These are phyloP conservation scores for Schizopora paradoxa DNA, from an alignment of 1,284 basidiomycete species.

Conservation along the genomic window DNA sequence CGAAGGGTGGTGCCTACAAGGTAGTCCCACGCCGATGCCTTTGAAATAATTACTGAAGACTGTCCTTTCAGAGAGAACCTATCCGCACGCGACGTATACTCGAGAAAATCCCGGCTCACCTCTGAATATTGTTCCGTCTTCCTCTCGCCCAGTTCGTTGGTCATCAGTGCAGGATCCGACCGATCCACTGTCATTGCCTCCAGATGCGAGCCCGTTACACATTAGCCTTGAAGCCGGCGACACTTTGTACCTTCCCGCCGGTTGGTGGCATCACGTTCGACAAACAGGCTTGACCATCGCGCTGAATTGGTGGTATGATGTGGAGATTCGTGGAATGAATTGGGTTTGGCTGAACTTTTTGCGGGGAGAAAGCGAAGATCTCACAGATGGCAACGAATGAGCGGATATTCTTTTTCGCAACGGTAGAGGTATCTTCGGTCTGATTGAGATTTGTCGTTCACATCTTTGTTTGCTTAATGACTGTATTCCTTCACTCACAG, in stretches of 20 bases:
- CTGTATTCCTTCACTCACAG: too few species aligned
- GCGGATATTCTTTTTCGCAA: not conserved
- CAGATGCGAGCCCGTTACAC: conserved; percentile 55
- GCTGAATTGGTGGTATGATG: conserved; percentile 87
- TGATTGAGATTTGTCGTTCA: too few species aligned
- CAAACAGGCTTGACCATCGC: conserved; percentile 67
- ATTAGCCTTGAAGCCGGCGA: conserved; percentile 69
- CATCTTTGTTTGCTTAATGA: too few species aligned
- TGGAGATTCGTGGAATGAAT: conserved; percentile 60
- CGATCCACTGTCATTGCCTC: conserved; percentile 37
- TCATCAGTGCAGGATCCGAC: conserved; percentile 62
- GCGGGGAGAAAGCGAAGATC: conserved; percentile 36
- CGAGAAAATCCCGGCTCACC: conserved; percentile 33
- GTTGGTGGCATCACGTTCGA: conserved; percentile 88
- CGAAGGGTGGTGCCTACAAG: conserved; percentile 78
- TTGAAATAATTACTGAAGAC: conserved; percentile 7
- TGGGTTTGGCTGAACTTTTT: conserved; percentile 67
- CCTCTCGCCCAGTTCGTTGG: conserved; percentile 57
- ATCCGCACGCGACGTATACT: conserved; percentile 64
- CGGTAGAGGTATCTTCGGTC: too few species aligned
- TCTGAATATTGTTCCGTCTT: conserved; percentile 40
- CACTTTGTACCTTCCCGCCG: conserved; percentile 81
- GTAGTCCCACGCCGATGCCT: conserved; percentile 34
- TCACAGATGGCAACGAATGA: conserved; percentile 16
- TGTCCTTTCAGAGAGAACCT: conserved; percentile 47